These are phyloP conservation scores for Euphorbia pulcherrima DNA, from an alignment of 345 rosid genomes.

Conservation along the genomic window DNA sequence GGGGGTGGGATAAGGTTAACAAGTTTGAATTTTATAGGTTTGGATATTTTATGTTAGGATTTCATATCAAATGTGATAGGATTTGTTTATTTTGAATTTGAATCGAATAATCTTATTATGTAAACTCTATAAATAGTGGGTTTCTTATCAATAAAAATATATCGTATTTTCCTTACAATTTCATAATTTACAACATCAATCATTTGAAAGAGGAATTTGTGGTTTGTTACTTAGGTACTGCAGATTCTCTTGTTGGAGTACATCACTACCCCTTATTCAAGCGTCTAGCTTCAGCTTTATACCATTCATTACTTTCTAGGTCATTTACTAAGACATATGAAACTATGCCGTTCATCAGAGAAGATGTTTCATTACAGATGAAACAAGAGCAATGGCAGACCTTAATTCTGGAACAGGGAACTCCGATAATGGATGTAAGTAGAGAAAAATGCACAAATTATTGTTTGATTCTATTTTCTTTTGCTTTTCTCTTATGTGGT, in stretches of 20 bases:
- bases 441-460: not conserved
- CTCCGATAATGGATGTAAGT: slow-evolving; percentile 38
- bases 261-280: slow-evolving; percentile 47
- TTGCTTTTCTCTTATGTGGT: not conserved
- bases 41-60: no score
- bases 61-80: no score
- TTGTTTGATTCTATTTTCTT: not conserved
- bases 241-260: slow-evolving; percentile 39
- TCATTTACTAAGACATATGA: slow-evolving; percentile 23
- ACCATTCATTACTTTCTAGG: slow-evolving; percentile 36
- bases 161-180: no score
- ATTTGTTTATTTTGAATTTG: no score
- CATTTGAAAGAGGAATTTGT: not conserved
- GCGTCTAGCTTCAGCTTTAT: slow-evolving; percentile 41
- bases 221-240: slow-evolving; percentile 17
- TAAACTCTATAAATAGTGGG: no score
- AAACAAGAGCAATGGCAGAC: slow-evolving; percentile 40
- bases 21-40: no score
- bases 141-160: no score
- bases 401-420: slow-evolving; percentile 33
- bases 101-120: no score
- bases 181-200: no score
- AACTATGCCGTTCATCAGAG: slow-evolving; percentile 22
- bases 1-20: no score
- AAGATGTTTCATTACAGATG: slow-evolving; percentile 26